These are phyloP conservation scores for Glebionis coronaria DNA, from an alignment of 129 eudicot genomes.

Conservation along the genomic window DNA sequence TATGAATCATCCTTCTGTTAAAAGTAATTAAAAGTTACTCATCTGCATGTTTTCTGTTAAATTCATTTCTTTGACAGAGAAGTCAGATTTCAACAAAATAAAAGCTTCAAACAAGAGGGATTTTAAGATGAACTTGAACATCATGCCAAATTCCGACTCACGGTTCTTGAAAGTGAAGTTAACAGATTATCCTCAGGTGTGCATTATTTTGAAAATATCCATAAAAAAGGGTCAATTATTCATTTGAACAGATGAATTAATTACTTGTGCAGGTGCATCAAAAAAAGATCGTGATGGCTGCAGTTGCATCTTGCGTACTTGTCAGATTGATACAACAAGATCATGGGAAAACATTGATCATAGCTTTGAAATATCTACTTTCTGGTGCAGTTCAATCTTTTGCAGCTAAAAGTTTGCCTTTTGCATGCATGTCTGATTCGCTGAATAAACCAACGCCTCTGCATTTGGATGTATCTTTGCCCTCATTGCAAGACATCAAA, in stretches of 20 bases:
- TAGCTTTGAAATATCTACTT: conserved; percentile 27
- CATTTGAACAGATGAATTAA: conserved; percentile 28
- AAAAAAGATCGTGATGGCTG: conserved; percentile 44
- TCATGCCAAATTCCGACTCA: conserved; percentile 20
- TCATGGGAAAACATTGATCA: conserved; percentile 23
- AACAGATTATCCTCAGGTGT: conserved; percentile 46
- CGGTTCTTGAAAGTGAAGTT: conserved; percentile 26
- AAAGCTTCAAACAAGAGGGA: conserved; percentile 21
- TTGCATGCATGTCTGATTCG: conserved; percentile 80
- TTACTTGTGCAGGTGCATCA: conserved; percentile 51
- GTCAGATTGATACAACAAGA: conserved; percentile 39
- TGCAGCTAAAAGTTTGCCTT: conserved; percentile 46
- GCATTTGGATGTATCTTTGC: conserved; percentile 74
- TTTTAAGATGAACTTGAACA: conserved; percentile 14
- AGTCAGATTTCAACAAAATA: conserved; percentile 29
- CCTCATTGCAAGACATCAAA: conserved; percentile 72
- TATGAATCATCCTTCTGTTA: conserved; percentile 9
- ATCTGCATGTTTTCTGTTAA: not conserved
- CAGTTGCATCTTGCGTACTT: conserved; percentile 42
- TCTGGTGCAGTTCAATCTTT: conserved; percentile 35
- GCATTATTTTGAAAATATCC: conserved; percentile 27
- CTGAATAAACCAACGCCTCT: conserved; percentile 80
- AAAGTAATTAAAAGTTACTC: conserved; percentile 6
- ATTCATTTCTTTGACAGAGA: conserved; percentile 37
- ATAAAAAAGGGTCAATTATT: conserved; percentile 7